phyloP scores from a whole-genome alignment of 1,139 yeast species.

The Debaryomycetaceae sp. region DNA sequence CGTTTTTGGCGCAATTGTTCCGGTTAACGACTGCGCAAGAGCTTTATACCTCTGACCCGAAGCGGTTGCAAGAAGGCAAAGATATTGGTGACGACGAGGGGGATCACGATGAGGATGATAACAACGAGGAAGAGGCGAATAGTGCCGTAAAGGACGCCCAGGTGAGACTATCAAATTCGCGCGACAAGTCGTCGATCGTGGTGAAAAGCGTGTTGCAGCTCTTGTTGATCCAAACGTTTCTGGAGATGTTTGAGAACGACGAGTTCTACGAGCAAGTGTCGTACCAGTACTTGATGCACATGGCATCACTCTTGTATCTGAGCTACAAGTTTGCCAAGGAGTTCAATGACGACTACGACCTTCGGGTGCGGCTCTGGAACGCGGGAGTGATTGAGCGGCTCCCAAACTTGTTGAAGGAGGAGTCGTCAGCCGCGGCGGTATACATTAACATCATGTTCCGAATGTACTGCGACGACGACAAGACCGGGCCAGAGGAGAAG shows the following conservation, averaged over 20 bases:
- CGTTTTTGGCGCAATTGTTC: constrained; percentile 58
- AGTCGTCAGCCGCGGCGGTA: constrained; percentile 82
- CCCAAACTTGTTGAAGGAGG: constrained; percentile 88
- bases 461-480: constrained; percentile 62
- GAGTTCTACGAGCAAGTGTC: constrained; percentile 64
- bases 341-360: constrained; percentile 81
- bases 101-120: constrained; percentile 3
- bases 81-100: constrained; percentile 10
- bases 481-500: constrained; percentile 25
- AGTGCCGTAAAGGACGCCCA: constrained; percentile 12
- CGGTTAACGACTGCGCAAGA: constrained; percentile 79
- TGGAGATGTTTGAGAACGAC: constrained; percentile 68
- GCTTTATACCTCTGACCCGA: constrained; percentile 63
- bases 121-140: constrained; percentile 3
- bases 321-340: constrained; percentile 77
- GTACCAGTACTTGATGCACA: constrained; percentile 42
- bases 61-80: constrained; percentile 6
- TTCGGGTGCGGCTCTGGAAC: constrained; percentile 79
- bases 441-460: constrained; percentile 72
- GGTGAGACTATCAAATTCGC: constrained; percentile 18
- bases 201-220: constrained; percentile 87
- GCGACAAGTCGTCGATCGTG: constrained; percentile 69
- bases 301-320: constrained; percentile 49
- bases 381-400: constrained; percentile 87
- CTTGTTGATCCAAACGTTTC: constrained; percentile 75